Evolutionary conservation across 768 basidiomycete genomes (phyloP), one percentile per base, ranked within the genome.

Genomic region (Pisolithus marmoratus): DNA sequence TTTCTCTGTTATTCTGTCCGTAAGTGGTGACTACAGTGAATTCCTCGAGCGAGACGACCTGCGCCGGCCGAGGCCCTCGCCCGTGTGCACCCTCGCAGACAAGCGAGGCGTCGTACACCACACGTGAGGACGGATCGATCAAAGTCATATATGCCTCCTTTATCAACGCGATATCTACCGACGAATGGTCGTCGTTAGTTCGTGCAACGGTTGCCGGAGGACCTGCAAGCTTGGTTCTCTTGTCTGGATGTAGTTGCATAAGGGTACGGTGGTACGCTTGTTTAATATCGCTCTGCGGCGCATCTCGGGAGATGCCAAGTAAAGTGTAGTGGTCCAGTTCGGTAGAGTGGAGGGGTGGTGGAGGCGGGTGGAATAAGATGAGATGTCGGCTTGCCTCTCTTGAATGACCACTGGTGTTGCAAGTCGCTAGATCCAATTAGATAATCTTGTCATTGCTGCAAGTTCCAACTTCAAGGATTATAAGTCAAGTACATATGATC

Each of bases 21-120:
- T 69, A 68, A 29, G 57, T 59, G 3, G 34, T 29, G 15, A 46
- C 46, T 38, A 53, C 47, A 8, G 42, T 51, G 56, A 90, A 91
- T 1, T 90, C 87, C 43, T 87, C 87, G 37, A 93, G 71, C 2
- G 90, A 92, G 36, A 92, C 70, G 17, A 89, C 69, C 54, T 90
- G 84, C 0, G 90, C 88, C 4, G 90, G 88, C 48, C 90, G 74
- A 8, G 84, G 81, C 3, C 70, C 74, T 23, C 52, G 55, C n/a
- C 56, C 55, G 14, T 40, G 47, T 8, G 22, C 46, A 1, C 43
- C 55, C 27, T 52, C 49, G 22, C 48, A 49, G 34, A 36, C 53
- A 41, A 59, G 46, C 24, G 51, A 44, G 12, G 53, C 56, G 51
- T 91, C 84, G 56, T 88, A 84, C 50, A 65, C 62, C 17, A 69